phyloP scores from a whole-genome alignment of 805 yeast genomes.

The Saturnispora ahearnii region DNA sequence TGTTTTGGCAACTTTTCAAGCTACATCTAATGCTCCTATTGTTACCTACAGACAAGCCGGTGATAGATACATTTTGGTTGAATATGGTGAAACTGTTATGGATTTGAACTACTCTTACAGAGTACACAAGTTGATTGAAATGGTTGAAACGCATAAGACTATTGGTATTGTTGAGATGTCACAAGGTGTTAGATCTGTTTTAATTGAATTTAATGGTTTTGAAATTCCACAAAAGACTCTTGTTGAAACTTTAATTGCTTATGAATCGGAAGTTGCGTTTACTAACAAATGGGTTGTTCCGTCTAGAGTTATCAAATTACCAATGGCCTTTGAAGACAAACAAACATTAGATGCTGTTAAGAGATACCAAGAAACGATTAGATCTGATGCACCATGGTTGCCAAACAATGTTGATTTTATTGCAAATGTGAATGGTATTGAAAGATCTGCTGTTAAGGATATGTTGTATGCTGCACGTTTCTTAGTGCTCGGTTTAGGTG shows the following conservation, averaged over 20 bases:
- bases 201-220: slow-evolving; percentile 71
- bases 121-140: slow-evolving; percentile 70
- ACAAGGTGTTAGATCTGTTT: slow-evolving; percentile 91
- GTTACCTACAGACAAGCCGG: slow-evolving; percentile 95
- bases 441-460: slow-evolving; percentile 66
- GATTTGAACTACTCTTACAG: slow-evolving; percentile 81
- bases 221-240: slow-evolving; percentile 53
- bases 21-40: slow-evolving; percentile 46
- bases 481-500: slow-evolving; percentile 92
- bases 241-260: slow-evolving; percentile 55
- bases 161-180: slow-evolving; percentile 91
- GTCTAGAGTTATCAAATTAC: slow-evolving; percentile 74
- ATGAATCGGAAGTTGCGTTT: slow-evolving; percentile 66
- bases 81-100: slow-evolving; percentile 84
- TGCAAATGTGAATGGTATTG: slow-evolving; percentile 77
- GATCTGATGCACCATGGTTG: slow-evolving; percentile 93
- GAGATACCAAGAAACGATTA: slow-evolving; percentile 87
- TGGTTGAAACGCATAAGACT: slow-evolving; percentile 57
- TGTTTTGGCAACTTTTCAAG: slow-evolving; percentile 46
- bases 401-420: slow-evolving; percentile 96
- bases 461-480: slow-evolving; percentile 85
- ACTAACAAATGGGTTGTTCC: slow-evolving; percentile 79
- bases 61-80: slow-evolving; percentile 84
- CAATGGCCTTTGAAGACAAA: slow-evolving; percentile 94
- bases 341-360: slow-evolving; percentile 83